Evolutionary conservation across 345 rosid species (phyloP), one percentile per base, ranked within the genome.

Genomic region (Pistacia integerrima): DNA sequence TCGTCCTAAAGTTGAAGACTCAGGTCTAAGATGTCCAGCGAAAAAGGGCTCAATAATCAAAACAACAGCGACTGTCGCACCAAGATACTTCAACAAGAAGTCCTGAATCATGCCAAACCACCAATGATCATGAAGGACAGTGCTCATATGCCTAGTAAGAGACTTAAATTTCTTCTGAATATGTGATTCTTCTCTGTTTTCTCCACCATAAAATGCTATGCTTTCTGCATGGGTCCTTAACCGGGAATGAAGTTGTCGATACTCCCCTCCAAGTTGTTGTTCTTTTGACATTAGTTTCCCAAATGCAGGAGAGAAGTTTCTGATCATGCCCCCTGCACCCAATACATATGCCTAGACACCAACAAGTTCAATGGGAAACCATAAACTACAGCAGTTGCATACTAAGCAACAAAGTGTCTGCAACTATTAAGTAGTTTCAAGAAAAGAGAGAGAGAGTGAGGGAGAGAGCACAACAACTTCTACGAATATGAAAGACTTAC

Each of bases 101-200:
- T 96, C 99, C 74, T 96, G 98, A 83, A 97, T 92, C 97, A 97
- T 97, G 84, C 97, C 98, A 85, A 97, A 97, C 99, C 99, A 97
- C 99, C 99, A 97, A 76, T 94, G 97, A 30, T 97, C 94, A 77
- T 91, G 97, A 84, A 89, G 94, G 72, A 97, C 99, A 46, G 60
- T 71, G 44, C 90, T 83, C 90, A 97, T 79, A 82, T 97, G 99
- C 68, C 81, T 82, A 78, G 88, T 83, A 49, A 97, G 94, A 76
- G 84, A 80, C 83, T 75, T 89, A 86, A 97, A 97, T 84, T 92
- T 97, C 81, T 85, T 84, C 81, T 92, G 91, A 82, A 97, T 91
- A 81, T 97, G 95, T 82, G 85, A 92, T 73, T 89, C 97, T 87
- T 97, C 99, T 78, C 94, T 90, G 18, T 30, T 81, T 89, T 94